Evolutionary conservation across 2,329 filamentous ascomycete genomes (phyloP).

Genomic region (Lomentospora prolificans): DNA sequence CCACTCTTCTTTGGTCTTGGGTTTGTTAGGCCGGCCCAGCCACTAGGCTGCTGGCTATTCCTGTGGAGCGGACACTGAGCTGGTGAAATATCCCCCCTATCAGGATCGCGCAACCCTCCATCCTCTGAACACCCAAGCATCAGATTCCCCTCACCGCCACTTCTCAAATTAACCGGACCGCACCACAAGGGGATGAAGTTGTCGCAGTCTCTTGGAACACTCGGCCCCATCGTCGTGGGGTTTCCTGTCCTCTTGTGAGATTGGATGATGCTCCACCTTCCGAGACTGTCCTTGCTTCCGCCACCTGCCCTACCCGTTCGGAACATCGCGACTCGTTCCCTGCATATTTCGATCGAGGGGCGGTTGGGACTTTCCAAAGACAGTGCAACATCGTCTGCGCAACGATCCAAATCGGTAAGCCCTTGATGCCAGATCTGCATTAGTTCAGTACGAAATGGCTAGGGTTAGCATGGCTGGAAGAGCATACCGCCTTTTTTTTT

Average conservation of each 20-base stretch:
- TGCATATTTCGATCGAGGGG: not conserved
- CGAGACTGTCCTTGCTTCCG: not conserved
- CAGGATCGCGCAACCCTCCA: not conserved
- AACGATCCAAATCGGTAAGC: too few species aligned
- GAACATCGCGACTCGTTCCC: not conserved
- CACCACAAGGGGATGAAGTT: not conserved
- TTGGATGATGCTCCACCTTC: not conserved
- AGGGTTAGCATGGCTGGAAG: too few species aligned
- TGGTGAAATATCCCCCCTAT: not conserved
- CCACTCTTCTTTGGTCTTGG: not conserved
- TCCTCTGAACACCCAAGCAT: not conserved
- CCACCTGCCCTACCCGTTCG: not conserved
- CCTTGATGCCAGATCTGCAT: not conserved
- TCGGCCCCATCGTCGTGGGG: not conserved
- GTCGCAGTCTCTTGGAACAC: not conserved
- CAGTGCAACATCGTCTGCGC: not conserved
- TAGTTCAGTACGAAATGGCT: not conserved
- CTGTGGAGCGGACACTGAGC: not conserved
- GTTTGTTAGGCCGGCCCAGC: too few species aligned
- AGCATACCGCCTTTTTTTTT: not conserved
- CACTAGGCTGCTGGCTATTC: too few species aligned
- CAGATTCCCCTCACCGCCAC: slow-evolving; percentile 3
- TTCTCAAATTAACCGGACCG: not conserved
- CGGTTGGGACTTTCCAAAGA: not conserved
- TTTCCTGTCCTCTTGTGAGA: not conserved